These are phyloP conservation scores for Paraconiothyrium sp. DNA, from an alignment of 2,329 filamentous ascomycete species.

Conservation along the genomic window DNA sequence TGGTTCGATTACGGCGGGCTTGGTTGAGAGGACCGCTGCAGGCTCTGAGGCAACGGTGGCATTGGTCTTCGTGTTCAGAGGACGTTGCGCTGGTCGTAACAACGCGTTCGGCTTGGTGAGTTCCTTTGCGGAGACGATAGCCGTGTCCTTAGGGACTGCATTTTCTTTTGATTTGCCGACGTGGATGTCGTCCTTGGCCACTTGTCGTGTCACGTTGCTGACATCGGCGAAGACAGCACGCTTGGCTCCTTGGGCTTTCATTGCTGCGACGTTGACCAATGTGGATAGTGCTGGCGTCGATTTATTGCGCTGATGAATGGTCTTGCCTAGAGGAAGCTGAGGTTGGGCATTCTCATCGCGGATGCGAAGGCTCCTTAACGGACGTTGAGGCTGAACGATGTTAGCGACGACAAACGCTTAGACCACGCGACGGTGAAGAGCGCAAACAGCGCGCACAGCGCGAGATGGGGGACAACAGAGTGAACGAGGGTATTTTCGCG, in stretches of 20 bases:
- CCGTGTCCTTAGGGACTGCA: conserved; percentile 45
- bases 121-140: conserved; percentile 46
- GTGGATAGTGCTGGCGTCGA: conserved; percentile 72
- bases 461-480: not conserved
- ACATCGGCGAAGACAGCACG: conserved; percentile 84
- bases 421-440: conserved; percentile 19
- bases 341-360: conserved; percentile 74
- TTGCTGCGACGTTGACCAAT: conserved; percentile 61
- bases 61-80: conserved; percentile 49
- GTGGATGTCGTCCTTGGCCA: conserved; percentile 66
- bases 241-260: conserved; percentile 74
- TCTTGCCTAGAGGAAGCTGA: conserved; percentile 52
- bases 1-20: conserved; percentile 37
- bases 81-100: conserved; percentile 70
- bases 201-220: conserved; percentile 69
- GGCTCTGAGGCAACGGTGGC: conserved; percentile 25
- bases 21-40: conserved; percentile 32
- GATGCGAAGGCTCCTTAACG: conserved; percentile 65
- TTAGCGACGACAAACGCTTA: conserved; percentile 27
- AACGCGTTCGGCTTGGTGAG: conserved; percentile 56
- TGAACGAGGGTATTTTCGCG: not conserved
- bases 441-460: conserved; percentile 13
- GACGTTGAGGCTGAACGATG: conserved; percentile 72
- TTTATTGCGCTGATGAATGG: conserved; percentile 82
- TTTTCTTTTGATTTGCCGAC: conserved; percentile 54